Evolutionary conservation across 257 asterid species (phyloP).

Genomic region (Osmanthus fragrans): DNA sequence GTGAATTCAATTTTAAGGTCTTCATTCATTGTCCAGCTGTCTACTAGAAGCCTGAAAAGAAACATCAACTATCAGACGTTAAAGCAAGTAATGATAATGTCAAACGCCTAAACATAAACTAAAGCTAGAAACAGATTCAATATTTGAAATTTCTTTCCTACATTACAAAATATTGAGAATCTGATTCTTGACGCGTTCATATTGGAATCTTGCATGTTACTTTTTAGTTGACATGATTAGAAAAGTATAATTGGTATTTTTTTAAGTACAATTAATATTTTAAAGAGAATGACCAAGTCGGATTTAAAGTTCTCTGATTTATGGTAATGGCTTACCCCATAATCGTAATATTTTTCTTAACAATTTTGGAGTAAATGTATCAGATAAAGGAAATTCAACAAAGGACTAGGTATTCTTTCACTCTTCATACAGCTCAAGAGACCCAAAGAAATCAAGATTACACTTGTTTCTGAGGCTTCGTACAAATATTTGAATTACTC

Average conservation of each 20-base stretch:
- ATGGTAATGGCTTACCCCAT: not conserved
- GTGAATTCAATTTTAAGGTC: conserved; percentile 17
- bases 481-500: not conserved
- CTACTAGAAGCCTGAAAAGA: not conserved
- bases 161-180: not conserved
- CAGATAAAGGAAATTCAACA: not conserved
- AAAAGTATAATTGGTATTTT: not conserved
- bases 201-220: not conserved
- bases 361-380: not conserved
- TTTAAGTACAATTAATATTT: not conserved
- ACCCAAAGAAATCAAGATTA: not conserved
- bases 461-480: not conserved
- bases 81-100: not conserved
- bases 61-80: not conserved
- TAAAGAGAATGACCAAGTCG: not conserved
- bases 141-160: not conserved
- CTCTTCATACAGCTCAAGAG: not conserved
- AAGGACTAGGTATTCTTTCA: not conserved
- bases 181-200: not conserved
- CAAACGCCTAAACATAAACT: not conserved
- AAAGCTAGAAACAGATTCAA: not conserved
- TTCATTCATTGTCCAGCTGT: not conserved
- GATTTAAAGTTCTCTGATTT: not conserved
- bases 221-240: not conserved
- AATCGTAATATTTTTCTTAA: not conserved